Conservation (phyloP, 345 rosid genomes). For the Camelina hispida region DNA sequence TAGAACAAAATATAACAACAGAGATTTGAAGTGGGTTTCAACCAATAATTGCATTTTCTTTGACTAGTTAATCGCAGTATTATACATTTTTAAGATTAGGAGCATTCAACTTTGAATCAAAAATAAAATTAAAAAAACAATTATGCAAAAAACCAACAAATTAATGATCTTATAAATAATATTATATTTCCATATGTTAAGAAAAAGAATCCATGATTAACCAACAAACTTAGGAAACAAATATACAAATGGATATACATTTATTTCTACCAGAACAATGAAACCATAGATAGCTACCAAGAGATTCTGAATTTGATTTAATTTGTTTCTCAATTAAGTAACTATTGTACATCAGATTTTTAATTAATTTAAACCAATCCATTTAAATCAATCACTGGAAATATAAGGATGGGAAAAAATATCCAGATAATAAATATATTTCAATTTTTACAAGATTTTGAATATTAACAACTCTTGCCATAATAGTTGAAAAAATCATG, state of each 20-base stretch:
- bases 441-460: not conserved
- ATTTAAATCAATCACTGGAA: not conserved
- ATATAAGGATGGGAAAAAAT: not conserved
- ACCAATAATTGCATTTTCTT: not conserved
- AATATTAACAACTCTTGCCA: not conserved
- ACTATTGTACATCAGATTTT: not conserved
- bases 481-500: not conserved
- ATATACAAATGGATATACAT: no score
- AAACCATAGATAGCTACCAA: no score
- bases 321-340: conserved; percentile 8
- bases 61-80: not conserved
- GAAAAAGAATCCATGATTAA: no score
- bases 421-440: not conserved
- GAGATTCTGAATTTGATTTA: no score
- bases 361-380: not conserved
- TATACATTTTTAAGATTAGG: not conserved
- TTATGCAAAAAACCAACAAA: no score
- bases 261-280: no score
- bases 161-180: no score
- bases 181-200: no score
- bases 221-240: no score
- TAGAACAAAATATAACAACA: not conserved
- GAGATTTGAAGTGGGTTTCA: conserved; percentile 17
- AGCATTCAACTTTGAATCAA: conserved; percentile 5
- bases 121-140: not conserved